A percentile compares a stretch with the other conserved stretches of the same genome.
phyloP scores from a whole-genome alignment of 2,329 filamentous ascomycete species.

The Botryosphaeria dothidea region DNA sequence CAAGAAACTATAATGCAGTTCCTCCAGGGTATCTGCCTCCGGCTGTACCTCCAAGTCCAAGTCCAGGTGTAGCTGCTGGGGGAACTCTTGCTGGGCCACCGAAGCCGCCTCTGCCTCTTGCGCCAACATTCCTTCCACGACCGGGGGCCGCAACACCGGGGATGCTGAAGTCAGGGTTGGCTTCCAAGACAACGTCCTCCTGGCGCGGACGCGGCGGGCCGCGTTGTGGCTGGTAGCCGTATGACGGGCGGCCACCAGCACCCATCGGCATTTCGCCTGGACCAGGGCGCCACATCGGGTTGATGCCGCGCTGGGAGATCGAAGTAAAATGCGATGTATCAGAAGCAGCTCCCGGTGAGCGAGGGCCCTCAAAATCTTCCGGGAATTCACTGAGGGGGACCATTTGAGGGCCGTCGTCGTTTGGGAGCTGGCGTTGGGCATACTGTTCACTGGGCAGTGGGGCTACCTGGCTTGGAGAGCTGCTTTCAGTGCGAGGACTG shows the following conservation, averaged over 20 bases:
- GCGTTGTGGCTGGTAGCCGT: slow-evolving; percentile 30
- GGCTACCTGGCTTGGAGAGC: slow-evolving; percentile 23
- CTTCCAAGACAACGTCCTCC: slow-evolving; percentile 73
- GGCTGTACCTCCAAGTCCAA: background rate
- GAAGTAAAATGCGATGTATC: slow-evolving; percentile 87
- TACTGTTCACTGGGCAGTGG: slow-evolving; percentile 25
- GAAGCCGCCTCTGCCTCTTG: background rate
- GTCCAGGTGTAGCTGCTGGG: background rate
- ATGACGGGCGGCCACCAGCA: slow-evolving; percentile 32
- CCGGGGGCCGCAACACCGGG: slow-evolving; percentile 48
- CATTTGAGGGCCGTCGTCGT: slow-evolving; percentile 15
- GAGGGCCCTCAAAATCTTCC: slow-evolving; percentile 64
- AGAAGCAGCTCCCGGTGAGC: slow-evolving; percentile 71
- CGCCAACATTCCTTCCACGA: slow-evolving; percentile 30
- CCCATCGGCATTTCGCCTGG: slow-evolving; percentile 48
- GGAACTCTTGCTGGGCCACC: background rate
- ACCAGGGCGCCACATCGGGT: slow-evolving; percentile 76
- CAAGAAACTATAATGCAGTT: background rate
- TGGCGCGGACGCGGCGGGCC: slow-evolving; percentile 45
- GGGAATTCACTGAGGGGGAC: slow-evolving; percentile 13
- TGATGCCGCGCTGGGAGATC: slow-evolving; percentile 83
- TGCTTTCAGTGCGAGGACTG: slow-evolving; percentile 28
- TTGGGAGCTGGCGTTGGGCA: slow-evolving; percentile 21
- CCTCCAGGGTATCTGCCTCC: slow-evolving; percentile 13
- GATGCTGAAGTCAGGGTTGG: slow-evolving; percentile 84